phyloP scores from a whole-genome alignment of 2,329 filamentous ascomycete genomes.

The Magnaporthiopsis poae region DNA sequence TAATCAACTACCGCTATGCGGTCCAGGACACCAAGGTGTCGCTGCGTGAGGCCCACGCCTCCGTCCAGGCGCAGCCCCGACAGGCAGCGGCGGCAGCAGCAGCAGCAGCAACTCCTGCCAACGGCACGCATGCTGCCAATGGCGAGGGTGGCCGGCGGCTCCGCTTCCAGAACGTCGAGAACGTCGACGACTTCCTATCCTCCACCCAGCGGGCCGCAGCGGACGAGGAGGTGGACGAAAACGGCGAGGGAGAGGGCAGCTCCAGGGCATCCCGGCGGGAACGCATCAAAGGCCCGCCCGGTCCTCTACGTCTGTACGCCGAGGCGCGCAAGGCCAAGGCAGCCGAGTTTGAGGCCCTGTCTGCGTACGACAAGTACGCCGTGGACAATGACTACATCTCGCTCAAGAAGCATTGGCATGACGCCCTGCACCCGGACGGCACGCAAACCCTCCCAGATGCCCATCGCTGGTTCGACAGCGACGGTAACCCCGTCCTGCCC shows the following conservation, averaged over 20 bases:
- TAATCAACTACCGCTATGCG: conserved; percentile 40
- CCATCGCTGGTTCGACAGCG: conserved; percentile 41
- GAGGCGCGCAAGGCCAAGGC: conserved; percentile 27
- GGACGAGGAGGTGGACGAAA: conserved; percentile 14
- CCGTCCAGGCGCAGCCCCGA: conserved; percentile 15
- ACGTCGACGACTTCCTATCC: conserved; percentile 5
- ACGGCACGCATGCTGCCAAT: background rate
- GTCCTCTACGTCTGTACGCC: conserved; percentile 26
- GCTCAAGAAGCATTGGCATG: conserved; percentile 52
- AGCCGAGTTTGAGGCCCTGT: conserved; percentile 32
- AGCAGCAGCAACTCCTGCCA: conserved; percentile 8
- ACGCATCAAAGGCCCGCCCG: conserved; percentile 16
- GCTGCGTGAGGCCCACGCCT: conserved; percentile 15
- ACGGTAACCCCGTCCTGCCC: conserved; percentile 34
- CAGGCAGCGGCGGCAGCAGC: conserved; percentile 13
- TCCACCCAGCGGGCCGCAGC: conserved; percentile 9
- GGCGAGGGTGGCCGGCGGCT: conserved; percentile 2
- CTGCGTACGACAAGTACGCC: conserved; percentile 39
- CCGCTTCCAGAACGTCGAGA: conserved; percentile 4
- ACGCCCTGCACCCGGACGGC: conserved; percentile 38
- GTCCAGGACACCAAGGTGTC: conserved; percentile 39
- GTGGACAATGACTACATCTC: conserved; percentile 47
- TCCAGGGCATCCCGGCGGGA: conserved; percentile 17
- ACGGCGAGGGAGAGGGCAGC: conserved; percentile 18
- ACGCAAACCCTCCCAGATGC: conserved; percentile 43